These are phyloP conservation scores for Stereum hirsutum DNA, from an alignment of 1,284 basidiomycete species.

Conservation along the genomic window DNA sequence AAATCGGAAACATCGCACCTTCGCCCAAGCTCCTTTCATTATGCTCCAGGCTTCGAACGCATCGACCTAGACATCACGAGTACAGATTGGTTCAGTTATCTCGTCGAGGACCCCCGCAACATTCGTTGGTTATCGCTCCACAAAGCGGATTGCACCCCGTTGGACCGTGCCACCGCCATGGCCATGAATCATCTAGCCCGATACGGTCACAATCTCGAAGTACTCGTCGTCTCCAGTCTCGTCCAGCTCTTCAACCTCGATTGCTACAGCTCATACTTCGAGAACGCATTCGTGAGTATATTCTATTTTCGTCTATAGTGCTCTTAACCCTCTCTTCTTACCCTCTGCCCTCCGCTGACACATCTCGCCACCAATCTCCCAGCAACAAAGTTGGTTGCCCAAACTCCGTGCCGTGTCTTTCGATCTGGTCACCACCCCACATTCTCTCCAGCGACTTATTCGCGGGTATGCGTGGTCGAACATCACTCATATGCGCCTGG, in stretches of 20 bases:
- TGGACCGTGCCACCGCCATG: neutral
- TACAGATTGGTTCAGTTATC: conserved; percentile 2
- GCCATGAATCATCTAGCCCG: conserved; percentile 4
- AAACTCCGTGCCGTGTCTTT: conserved; percentile 9
- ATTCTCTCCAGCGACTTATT: conserved; percentile 5
- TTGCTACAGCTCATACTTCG: conserved; percentile 2
- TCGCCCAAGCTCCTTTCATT: neutral
- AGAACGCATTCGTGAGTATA: conserved; percentile 8
- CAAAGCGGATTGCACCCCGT: neutral
- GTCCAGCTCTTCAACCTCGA: conserved; percentile 2
- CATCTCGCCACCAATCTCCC: too few species aligned
- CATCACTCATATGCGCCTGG: conserved; percentile 10
- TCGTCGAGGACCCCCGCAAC: conserved; percentile 6
- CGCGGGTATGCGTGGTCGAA: conserved; percentile 6
- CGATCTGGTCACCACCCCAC: neutral
- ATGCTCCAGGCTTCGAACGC: conserved; percentile 5
- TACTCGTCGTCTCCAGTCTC: conserved; percentile 4
- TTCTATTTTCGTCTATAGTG: neutral
- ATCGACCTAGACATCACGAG: conserved; percentile 3
- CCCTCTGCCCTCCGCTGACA: too few species aligned
- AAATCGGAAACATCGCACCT: too few species aligned
- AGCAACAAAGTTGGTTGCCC: conserved; percentile 3
- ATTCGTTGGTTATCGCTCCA: conserved; percentile 9
- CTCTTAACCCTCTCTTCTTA: neutral
- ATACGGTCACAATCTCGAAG: conserved; percentile 6